Percentiles rank a stretch among this genome's conserved stretches.
These are phyloP conservation scores for Coemansia sp. DNA, from an alignment of 192 early-diverging fungal species.

Conservation along the genomic window DNA sequence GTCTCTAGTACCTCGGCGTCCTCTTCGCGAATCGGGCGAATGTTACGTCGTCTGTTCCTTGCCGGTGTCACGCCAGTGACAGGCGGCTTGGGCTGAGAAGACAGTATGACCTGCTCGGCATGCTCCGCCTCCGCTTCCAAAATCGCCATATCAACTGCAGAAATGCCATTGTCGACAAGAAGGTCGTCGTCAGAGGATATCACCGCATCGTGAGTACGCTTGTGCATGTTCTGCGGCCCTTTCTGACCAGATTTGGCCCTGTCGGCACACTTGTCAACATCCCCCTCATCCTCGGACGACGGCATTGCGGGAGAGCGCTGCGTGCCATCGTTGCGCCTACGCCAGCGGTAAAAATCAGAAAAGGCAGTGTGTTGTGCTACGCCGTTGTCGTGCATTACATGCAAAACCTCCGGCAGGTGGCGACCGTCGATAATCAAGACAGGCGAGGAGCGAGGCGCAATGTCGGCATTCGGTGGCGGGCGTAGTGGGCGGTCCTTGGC, in stretches of 20 bases:
- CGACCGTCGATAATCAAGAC: neutral
- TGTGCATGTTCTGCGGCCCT: neutral
- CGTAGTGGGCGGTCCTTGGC: neutral
- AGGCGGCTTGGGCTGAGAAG: neutral
- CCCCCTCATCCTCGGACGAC: neutral
- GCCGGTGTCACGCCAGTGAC: neutral
- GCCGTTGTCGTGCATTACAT: neutral
- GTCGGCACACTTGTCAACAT: neutral
- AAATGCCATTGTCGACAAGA: neutral
- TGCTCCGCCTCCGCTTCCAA: neutral
- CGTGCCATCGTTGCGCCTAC: constrained; percentile 4
- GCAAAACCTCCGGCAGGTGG: neutral
- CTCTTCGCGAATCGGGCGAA: constrained; percentile 40
- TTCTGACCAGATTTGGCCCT: neutral
- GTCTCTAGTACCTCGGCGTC: constrained; percentile 20
- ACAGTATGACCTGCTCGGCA: neutral
- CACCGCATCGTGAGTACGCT: neutral
- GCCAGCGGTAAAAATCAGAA: constrained; percentile 10
- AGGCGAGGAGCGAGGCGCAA: neutral
- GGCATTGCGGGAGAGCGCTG: neutral
- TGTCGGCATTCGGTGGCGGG: neutral
- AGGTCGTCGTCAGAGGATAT: neutral
- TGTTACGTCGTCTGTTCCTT: constrained; percentile 28
- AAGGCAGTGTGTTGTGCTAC: constrained; percentile 4
- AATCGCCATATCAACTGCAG: neutral